Conservation (phyloP, 2,329 filamentous ascomycete genomes). For the Pseudogymnoascus pannorum region DNA sequence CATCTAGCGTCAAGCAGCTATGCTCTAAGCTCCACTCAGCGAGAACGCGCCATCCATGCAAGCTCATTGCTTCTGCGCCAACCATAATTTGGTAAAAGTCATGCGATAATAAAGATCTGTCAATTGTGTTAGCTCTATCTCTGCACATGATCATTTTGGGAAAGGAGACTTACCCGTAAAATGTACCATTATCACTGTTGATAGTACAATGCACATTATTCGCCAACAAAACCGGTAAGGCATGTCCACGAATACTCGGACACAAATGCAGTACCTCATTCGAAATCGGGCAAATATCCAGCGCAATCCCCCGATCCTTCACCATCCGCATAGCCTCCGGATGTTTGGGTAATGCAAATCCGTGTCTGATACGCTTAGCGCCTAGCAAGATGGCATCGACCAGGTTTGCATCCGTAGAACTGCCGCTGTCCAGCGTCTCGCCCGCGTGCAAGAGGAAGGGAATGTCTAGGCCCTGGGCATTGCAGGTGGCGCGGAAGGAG, state of each 20-base stretch:
- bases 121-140: conserved; percentile 13
- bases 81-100: conserved; percentile 74
- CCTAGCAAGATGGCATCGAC: conserved; percentile 59
- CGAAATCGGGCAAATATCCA: conserved; percentile 72
- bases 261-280: conserved; percentile 69
- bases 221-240: conserved; percentile 61
- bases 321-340: conserved; percentile 59
- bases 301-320: conserved; percentile 54
- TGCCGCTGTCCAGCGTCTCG: conserved; percentile 62
- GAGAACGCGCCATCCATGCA: conserved; percentile 66
- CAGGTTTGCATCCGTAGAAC: conserved; percentile 59
- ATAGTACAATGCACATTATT: conserved; percentile 67
- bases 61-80: conserved; percentile 56
- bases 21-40: conserved; percentile 56
- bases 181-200: conserved; percentile 67
- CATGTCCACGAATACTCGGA: conserved; percentile 55
- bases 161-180: conserved; percentile 51
- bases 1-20: conserved; percentile 42
- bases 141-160: neutral
- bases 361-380: conserved; percentile 66
- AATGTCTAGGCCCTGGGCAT: conserved; percentile 43
- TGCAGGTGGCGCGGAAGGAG: conserved; percentile 48
- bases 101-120: conserved; percentile 61
- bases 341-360: conserved; percentile 62
- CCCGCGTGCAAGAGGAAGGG: conserved; percentile 73